A percentile compares a stretch with the other conserved stretches of the same genome.
Evolutionary conservation across 2,329 filamentous ascomycete genomes (phyloP).

Genomic region (Verticillium albo-atrum): DNA sequence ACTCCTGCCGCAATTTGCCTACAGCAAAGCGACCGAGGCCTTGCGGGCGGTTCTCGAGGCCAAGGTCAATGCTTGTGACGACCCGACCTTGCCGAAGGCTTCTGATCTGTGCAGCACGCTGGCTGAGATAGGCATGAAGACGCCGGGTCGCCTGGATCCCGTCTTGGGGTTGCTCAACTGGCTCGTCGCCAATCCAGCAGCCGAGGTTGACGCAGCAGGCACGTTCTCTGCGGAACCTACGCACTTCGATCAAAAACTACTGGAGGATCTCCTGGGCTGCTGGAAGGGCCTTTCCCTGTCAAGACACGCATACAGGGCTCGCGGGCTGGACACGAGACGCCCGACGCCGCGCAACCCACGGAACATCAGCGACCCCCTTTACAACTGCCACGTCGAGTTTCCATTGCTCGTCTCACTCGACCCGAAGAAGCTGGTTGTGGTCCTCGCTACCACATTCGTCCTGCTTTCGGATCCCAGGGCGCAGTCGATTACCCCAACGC

Average conservation of each 20-base stretch:
- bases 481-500: neutral
- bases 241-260: constrained; percentile 1
- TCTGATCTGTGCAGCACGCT: constrained; percentile 7
- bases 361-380: constrained; percentile 16
- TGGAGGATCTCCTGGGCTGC: constrained; percentile 25
- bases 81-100: constrained; percentile 1
- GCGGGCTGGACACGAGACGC: neutral
- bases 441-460: constrained; percentile 9
- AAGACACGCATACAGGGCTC: constrained; percentile 15
- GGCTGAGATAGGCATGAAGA: constrained; percentile 1
- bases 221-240: neutral
- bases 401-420: neutral
- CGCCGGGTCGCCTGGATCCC: constrained; percentile 3
- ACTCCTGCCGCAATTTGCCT: neutral
- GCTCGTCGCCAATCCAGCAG: neutral
- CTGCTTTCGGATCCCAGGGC: constrained; percentile 6
- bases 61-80: constrained; percentile 1
- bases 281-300: constrained; percentile 31
- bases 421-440: neutral
- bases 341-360: constrained; percentile 3
- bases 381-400: constrained; percentile 16
- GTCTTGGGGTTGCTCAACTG: constrained; percentile 2
- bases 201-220: neutral
- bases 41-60: neutral
- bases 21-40: neutral